Percentiles rank a stretch among this genome's conserved stretches.
Evolutionary conservation across 2,329 filamentous ascomycete species (phyloP).

Genomic region (Scorias spongiosa): DNA sequence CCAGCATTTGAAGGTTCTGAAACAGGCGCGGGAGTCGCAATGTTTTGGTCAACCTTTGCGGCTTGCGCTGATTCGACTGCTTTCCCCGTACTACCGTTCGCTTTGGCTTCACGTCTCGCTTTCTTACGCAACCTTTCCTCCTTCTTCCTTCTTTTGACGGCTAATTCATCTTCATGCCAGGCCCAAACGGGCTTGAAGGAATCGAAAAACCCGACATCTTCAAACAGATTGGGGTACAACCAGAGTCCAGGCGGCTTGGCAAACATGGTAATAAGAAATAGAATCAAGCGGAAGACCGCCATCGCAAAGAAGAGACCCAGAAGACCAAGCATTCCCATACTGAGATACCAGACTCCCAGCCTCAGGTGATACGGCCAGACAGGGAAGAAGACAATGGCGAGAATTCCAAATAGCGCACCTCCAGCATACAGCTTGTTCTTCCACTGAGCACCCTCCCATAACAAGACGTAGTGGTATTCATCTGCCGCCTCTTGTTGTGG

Average conservation of each 20-base stretch:
- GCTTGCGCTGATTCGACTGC: not conserved
- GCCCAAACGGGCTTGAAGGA: conserved; percentile 93
- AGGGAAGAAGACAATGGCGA: conserved; percentile 84
- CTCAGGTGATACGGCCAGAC: conserved; percentile 87
- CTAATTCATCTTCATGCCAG: conserved; percentile 54
- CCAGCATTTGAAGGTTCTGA: conserved; percentile 5
- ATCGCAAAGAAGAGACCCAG: conserved; percentile 92
- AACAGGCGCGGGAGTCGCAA: conserved; percentile 3
- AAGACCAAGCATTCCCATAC: conserved; percentile 80
- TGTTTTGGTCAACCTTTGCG: conserved; percentile 6
- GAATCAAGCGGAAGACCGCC: conserved; percentile 89
- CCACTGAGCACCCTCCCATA: conserved; percentile 87
- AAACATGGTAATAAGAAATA: conserved; percentile 90
- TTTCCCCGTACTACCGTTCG: conserved; percentile 6
- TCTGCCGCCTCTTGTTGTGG: conserved; percentile 82
- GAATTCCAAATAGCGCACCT: conserved; percentile 68
- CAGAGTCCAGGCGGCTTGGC: conserved; percentile 74
- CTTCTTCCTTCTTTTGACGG: conserved; percentile 23
- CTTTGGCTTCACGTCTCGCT: conserved; percentile 16
- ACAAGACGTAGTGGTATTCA: conserved; percentile 89
- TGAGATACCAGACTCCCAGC: conserved; percentile 92
- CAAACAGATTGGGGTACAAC: conserved; percentile 95
- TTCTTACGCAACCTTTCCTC: conserved; percentile 18
- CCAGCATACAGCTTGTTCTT: conserved; percentile 85
- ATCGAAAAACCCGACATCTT: conserved; percentile 96